Evolutionary conservation across 2,329 filamentous ascomycete genomes (phyloP).

Genomic region (Fusarium sublunatum): DNA sequence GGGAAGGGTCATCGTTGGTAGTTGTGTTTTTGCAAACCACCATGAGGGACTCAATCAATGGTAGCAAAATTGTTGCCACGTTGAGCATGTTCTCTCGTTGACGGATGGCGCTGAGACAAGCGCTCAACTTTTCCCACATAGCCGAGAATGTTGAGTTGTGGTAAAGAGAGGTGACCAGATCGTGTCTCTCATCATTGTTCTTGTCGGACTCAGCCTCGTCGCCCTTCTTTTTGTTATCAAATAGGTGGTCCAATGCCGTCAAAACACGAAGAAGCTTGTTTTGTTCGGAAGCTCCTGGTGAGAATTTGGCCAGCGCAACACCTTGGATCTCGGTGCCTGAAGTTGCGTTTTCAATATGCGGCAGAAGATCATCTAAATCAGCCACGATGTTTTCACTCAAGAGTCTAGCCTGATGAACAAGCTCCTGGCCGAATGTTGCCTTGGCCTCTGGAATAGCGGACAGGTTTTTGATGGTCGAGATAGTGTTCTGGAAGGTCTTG

Average conservation of each 20-base stretch:
- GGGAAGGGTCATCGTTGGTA: constrained; percentile 72
- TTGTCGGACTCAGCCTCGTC: constrained; percentile 62
- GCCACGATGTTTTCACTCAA: constrained; percentile 86
- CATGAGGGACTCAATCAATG: constrained; percentile 96
- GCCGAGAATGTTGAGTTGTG: constrained; percentile 90
- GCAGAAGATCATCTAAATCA: constrained; percentile 85
- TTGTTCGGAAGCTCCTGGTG: constrained; percentile 93
- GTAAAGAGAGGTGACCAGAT: constrained; percentile 88
- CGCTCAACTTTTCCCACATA: constrained; percentile 92
- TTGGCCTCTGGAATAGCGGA: constrained; percentile 93
- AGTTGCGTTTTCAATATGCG: constrained; percentile 86
- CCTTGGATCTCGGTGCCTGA: constrained; percentile 96
- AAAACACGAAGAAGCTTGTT: constrained; percentile 93
- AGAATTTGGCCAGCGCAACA: constrained; percentile 93
- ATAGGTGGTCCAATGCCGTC: constrained; percentile 94
- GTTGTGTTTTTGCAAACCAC: constrained; percentile 99
- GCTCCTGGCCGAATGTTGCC: constrained; percentile 89
- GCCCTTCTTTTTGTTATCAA: constrained; percentile 81
- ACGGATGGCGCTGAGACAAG: constrained; percentile 87
- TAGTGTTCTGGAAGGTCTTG: constrained; percentile 97
- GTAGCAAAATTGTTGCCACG: constrained; percentile 93
- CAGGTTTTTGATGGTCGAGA: constrained; percentile 98
- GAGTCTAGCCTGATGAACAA: constrained; percentile 86
- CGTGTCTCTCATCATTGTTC: constrained; percentile 75
- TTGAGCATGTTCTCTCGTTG: constrained; percentile 96